A percentile compares a stretch with the other conserved stretches of the same genome.
These are phyloP conservation scores for Paecilomyces niveus DNA, from an alignment of 2,329 filamentous ascomycete genomes.

Conservation along the genomic window DNA sequence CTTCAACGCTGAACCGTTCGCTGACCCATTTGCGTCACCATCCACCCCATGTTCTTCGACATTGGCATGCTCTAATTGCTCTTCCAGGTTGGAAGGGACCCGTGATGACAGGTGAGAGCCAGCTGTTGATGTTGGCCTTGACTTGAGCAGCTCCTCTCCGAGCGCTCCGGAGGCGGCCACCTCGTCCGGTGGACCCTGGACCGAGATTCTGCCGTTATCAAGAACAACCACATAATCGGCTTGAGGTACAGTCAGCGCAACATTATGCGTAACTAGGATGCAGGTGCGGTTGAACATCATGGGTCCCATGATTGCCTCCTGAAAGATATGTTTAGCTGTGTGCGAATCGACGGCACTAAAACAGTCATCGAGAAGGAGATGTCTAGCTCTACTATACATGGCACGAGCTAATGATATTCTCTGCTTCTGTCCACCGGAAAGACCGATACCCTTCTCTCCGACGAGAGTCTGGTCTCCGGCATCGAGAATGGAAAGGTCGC, in stretches of 20 bases:
- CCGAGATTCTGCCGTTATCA: conserved; percentile 73
- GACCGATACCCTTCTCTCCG: conserved; percentile 92
- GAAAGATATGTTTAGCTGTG: conserved; percentile 96
- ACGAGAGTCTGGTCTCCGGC: conserved; percentile 89
- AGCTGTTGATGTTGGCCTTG: conserved; percentile 60
- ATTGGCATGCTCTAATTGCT: conserved; percentile 42
- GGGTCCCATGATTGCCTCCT: conserved; percentile 80
- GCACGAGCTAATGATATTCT: conserved; percentile 94
- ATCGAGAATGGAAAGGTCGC: conserved; percentile 87
- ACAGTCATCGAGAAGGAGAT: conserved; percentile 89
- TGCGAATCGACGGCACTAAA: conserved; percentile 95
- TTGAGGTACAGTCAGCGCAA: conserved; percentile 74
- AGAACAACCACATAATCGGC: conserved; percentile 77
- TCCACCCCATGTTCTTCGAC: conserved; percentile 38
- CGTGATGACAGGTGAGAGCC: conserved; percentile 71
- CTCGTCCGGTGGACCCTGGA: conserved; percentile 69
- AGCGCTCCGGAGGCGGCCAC: conserved; percentile 83
- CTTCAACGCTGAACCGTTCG: conserved; percentile 34
- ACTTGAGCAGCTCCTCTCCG: conserved; percentile 76
- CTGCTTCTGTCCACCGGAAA: conserved; percentile 96
- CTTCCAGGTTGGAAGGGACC: conserved; percentile 66
- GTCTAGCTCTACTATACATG: conserved; percentile 89
- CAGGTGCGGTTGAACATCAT: conserved; percentile 86
- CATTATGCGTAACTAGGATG: conserved; percentile 92
- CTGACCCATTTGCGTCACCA: conserved; percentile 43